Conservation (phyloP, 495 filamentous ascomycete genomes). For the Rostrohypoxylon terebratum region DNA sequence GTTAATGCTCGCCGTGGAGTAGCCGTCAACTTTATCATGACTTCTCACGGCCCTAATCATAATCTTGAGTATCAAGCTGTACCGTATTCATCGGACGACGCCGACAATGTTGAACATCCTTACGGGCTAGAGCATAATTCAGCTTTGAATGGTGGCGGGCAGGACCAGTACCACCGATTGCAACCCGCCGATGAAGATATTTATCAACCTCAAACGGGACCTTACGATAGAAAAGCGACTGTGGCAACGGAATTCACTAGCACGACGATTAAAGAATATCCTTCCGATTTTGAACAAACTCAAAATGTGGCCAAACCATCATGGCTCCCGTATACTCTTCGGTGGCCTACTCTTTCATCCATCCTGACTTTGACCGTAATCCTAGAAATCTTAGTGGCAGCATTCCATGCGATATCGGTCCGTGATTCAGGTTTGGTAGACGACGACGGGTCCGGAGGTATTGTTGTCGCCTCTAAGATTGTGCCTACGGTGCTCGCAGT, state of each 20-base stretch:
- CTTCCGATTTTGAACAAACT: neutral
- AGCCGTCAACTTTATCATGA: neutral
- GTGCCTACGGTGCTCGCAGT: slow-evolving; percentile 51
- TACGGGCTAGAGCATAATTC: neutral
- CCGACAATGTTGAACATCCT: neutral
- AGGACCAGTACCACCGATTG: neutral
- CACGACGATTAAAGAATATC: neutral
- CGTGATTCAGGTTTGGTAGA: slow-evolving; percentile 48
- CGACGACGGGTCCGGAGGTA: slow-evolving; percentile 46
- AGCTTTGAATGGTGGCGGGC: neutral
- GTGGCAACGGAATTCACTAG: neutral
- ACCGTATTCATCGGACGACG: neutral
- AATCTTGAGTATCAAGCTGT: slow-evolving; percentile 3
- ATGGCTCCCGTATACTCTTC: slow-evolving; percentile 43
- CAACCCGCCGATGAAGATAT: neutral
- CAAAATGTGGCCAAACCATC: neutral
- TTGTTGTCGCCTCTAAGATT: slow-evolving; percentile 53
- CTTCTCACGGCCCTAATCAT: slow-evolving; percentile 5
- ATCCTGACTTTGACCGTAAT: slow-evolving; percentile 38
- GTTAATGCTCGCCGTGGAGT: neutral
- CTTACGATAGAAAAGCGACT: neutral
- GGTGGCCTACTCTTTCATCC: slow-evolving; percentile 30
- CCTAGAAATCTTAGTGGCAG: slow-evolving; percentile 38
- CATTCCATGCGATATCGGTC: slow-evolving; percentile 24
- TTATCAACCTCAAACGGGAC: neutral